phyloP scores from a whole-genome alignment of 441 rosid species.

The Lepidium campestre region DNA sequence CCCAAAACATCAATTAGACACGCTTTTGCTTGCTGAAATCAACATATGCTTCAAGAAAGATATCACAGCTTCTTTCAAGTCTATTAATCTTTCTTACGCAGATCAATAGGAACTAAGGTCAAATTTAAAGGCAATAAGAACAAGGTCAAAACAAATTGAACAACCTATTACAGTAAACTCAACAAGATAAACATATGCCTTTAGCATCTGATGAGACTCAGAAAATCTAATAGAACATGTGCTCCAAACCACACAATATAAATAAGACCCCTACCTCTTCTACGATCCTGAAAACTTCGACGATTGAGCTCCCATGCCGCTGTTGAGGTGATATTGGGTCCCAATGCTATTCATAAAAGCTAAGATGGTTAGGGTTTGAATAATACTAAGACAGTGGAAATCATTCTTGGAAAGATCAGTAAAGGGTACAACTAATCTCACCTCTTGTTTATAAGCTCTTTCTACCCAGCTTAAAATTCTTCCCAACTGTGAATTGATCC shows the following conservation, averaged over 20 bases:
- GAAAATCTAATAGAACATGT: not conserved
- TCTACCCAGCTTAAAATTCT: slow-evolving; percentile 94
- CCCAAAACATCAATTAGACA: slow-evolving; percentile 6
- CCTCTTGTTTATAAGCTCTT: slow-evolving; percentile 96
- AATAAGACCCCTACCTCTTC: slow-evolving; percentile 68
- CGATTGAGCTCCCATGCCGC: slow-evolving; percentile 92
- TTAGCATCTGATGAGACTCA: not conserved
- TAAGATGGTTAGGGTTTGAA: slow-evolving; percentile 12
- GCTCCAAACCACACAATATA: not conserved
- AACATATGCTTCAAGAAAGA: not conserved
- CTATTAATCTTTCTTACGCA: not conserved
- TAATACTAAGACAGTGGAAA: not conserved
- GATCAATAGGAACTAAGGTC: not conserved
- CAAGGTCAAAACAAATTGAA: not conserved
- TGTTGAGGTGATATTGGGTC: slow-evolving; percentile 95
- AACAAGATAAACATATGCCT: not conserved
- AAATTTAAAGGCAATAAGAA: not conserved
- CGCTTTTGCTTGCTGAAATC: not conserved
- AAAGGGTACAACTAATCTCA: slow-evolving; percentile 21
- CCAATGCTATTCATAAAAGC: slow-evolving; percentile 62
- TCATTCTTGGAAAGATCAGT: not conserved
- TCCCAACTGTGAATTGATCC: slow-evolving; percentile 95
- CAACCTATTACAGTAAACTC: not conserved
- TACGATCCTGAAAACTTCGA: slow-evolving; percentile 91
- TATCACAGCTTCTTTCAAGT: not conserved